Evolutionary conservation across 106 monocot genomes (phyloP), one percentile per base, ranked within the genome.

Genomic region (Triglochin maritima): DNA sequence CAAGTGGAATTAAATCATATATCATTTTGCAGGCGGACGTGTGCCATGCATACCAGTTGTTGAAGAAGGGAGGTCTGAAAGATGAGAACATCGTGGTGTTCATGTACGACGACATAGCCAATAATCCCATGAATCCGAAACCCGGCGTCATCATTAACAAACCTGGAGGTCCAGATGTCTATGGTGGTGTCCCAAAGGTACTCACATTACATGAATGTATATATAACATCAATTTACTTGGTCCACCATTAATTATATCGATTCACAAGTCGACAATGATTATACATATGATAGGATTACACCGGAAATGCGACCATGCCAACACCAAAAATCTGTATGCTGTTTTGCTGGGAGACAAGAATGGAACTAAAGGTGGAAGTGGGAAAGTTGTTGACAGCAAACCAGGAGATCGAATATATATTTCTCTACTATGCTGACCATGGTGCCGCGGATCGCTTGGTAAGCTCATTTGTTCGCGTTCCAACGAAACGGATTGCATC

Each of bases 61-160:
- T 91, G 69, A 71, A 29, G 63, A 80, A 66, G 7, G 96, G 96
- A n/a, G 96, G 96, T 12, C 12, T 98, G 56, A 86, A 92, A 68
- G 98, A 98, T 17, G 92, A 92, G 74, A 91, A 98, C 74, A 92
- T 98, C 4, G 79, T 98, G 12, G 91, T 92, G 63, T 84, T 98
- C 70, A 98, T 98, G 98, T 77, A 86, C 60, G 92, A 98, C 64
- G 98, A 98, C 69, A 72, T 98, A 46, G 98, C 98, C 4, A 6
- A 69, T 42, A 98, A 81, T 58, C 76, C 82, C 4, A 68, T 84
- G 4, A 98, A 98, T 55, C 98, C 98, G 2, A 65, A 86, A 62
- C 80, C 78, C 0, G 91, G 92, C 0, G 51, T 82, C 54, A 72
- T 98, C 67, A 98, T 98, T 59, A 98, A 98, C 72, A 81, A 84